Percentiles rank a stretch among this genome's conserved stretches.
Conservation (phyloP, 2,329 filamentous ascomycete species). For the Pezicula radicicola region DNA sequence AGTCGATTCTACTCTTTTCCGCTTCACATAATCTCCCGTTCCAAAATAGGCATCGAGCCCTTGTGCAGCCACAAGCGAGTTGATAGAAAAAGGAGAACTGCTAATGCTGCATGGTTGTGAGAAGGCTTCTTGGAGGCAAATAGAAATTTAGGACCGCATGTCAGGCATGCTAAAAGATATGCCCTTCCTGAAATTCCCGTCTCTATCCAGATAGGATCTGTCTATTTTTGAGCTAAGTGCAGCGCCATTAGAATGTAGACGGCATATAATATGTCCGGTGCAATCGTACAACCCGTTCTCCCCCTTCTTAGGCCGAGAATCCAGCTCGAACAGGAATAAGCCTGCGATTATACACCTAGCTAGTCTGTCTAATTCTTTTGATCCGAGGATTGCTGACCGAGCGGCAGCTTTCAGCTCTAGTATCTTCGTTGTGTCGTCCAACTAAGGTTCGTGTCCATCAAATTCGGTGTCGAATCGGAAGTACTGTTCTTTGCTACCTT, state of each 20-base stretch:
- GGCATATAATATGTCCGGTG: not conserved
- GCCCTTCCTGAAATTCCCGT: too few relatives aligned
- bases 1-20: not conserved
- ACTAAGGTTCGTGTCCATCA: constrained; percentile 2
- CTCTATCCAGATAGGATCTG: too few relatives aligned
- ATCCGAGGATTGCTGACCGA: not conserved
- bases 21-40: constrained; percentile 5
- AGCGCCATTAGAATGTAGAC: too few relatives aligned
- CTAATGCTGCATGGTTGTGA: constrained; percentile 5
- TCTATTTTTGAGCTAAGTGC: too few relatives aligned
- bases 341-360: constrained; percentile 8
- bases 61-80: constrained; percentile 3
- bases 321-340: constrained; percentile 11
- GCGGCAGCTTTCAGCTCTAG: constrained; percentile 3
- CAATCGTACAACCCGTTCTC: not conserved
- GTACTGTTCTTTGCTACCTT: too few relatives aligned
- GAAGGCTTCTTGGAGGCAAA: constrained; percentile 4
- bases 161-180: too few relatives aligned
- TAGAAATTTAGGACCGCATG: too few relatives aligned
- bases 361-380: constrained; percentile 2
- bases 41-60: constrained; percentile 10
- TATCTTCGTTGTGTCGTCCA: constrained; percentile 10
- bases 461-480: constrained; percentile 11
- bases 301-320: not conserved
- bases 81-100: constrained; percentile 10